Percentiles rank a stretch among this genome's conserved stretches.
phyloP scores from a whole-genome alignment of 1,139 yeast species.

The Debaryomyces sp. region DNA sequence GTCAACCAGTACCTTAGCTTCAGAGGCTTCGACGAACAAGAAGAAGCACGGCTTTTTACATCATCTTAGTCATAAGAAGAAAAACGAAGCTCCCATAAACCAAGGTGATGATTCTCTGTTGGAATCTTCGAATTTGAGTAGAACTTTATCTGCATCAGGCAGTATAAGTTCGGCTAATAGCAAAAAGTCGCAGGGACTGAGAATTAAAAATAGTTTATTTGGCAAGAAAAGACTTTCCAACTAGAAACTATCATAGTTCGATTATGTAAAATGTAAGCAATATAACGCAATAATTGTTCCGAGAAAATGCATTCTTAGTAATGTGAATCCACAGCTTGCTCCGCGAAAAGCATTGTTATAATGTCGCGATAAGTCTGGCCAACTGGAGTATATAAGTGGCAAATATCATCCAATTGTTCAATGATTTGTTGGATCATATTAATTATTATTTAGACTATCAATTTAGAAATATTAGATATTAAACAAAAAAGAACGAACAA shows the following conservation, averaged over 20 bases:
- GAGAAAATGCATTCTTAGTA: background rate
- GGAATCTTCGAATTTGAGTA: conserved; percentile 14
- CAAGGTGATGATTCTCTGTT: conserved; percentile 14
- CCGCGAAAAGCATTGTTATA: background rate
- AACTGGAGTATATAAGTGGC: background rate
- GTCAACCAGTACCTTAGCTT: background rate
- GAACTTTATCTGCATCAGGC: conserved; percentile 19
- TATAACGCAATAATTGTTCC: background rate
- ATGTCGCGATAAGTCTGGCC: background rate
- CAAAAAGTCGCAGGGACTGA: conserved; percentile 14
- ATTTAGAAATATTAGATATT: background rate
- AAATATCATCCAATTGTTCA: background rate
- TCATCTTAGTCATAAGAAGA: conserved; percentile 18
- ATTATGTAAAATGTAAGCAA: conserved; percentile 1
- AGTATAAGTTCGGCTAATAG: conserved; percentile 24
- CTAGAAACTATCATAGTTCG: background rate
- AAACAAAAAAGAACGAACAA: background rate
- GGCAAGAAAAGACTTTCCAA: conserved; percentile 12
- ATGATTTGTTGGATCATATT: background rate
- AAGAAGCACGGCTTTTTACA: conserved; percentile 31
- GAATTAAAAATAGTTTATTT: conserved; percentile 9
- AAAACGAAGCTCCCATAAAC: conserved; percentile 13
- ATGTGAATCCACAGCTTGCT: background rate
- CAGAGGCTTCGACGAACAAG: conserved; percentile 11
- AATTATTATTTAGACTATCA: background rate